Evolutionary conservation across 371 early-diverging fungal species (phyloP).

Genomic region (Zancudomyces culisetae): DNA sequence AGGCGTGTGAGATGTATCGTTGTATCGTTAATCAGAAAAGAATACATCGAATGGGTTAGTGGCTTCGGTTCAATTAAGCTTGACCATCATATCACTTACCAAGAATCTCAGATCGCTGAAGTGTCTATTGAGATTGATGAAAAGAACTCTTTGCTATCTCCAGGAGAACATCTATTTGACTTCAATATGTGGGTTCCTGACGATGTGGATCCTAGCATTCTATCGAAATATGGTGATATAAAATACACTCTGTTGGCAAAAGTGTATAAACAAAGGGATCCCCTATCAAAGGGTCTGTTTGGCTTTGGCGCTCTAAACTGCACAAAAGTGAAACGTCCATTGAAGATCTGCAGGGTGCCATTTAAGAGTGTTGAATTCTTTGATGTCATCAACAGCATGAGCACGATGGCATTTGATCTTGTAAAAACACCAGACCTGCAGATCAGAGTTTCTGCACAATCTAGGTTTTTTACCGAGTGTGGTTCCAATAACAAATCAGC

Average conservation of each 20-base stretch:
- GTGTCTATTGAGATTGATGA: not conserved
- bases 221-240: not conserved
- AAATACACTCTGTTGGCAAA: not conserved
- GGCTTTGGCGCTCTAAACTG: not conserved
- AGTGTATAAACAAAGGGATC: not conserved
- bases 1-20: not conserved
- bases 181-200: not conserved
- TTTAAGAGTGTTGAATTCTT: not conserved
- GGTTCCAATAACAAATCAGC: no score
- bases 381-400: no score
- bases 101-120: not conserved
- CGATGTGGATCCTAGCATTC: not conserved
- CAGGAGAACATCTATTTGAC: not conserved
- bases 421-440: no score
- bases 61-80: not conserved
- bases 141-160: not conserved
- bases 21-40: not conserved
- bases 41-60: not conserved
- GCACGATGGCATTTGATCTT: no score
- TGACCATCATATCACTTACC: not conserved
- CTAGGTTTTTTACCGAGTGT: no score
- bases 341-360: not conserved
- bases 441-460: no score
- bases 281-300: not conserved
- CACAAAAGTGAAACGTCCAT: not conserved